These are phyloP conservation scores for Hypomontagnella submonticulosa DNA, from an alignment of 495 filamentous ascomycete species.

Conservation along the genomic window DNA sequence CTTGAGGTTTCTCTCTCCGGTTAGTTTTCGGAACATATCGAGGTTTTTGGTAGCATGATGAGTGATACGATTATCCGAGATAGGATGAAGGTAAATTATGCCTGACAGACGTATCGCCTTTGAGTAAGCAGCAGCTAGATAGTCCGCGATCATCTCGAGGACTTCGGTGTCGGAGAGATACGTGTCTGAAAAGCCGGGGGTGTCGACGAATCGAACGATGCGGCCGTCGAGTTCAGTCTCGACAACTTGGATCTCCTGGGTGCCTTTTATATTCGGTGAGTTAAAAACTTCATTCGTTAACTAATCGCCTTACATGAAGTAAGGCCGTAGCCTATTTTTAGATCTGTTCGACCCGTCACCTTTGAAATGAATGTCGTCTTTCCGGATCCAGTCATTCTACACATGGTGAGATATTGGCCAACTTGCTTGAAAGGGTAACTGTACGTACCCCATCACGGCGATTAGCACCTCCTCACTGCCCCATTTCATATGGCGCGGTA, in stretches of 20 bases:
- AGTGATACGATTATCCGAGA: constrained; percentile 53
- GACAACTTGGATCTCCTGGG: constrained; percentile 38
- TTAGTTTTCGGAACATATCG: constrained; percentile 58
- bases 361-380: constrained; percentile 58
- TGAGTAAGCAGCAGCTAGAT: constrained; percentile 42
- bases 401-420: background rate
- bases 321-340: constrained; percentile 46
- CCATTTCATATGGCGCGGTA: constrained; percentile 3
- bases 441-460: constrained; percentile 45
- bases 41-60: constrained; percentile 57
- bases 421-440: background rate
- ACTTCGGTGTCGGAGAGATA: constrained; percentile 51
- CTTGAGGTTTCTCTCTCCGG: constrained; percentile 52
- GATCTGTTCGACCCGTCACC: constrained; percentile 40
- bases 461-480: constrained; percentile 32
- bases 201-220: constrained; percentile 51
- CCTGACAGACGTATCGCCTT: constrained; percentile 41
- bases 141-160: constrained; percentile 52
- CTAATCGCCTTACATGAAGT: constrained; percentile 43
- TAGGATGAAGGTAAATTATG: constrained; percentile 61
- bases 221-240: constrained; percentile 38
- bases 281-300: background rate
- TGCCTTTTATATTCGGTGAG: constrained; percentile 29
- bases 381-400: constrained; percentile 52
- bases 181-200: constrained; percentile 61